Percentiles rank a stretch among this genome's conserved stretches.
phyloP scores from a whole-genome alignment of 129 eudicot genomes.

The Dittrichia graveolens region DNA sequence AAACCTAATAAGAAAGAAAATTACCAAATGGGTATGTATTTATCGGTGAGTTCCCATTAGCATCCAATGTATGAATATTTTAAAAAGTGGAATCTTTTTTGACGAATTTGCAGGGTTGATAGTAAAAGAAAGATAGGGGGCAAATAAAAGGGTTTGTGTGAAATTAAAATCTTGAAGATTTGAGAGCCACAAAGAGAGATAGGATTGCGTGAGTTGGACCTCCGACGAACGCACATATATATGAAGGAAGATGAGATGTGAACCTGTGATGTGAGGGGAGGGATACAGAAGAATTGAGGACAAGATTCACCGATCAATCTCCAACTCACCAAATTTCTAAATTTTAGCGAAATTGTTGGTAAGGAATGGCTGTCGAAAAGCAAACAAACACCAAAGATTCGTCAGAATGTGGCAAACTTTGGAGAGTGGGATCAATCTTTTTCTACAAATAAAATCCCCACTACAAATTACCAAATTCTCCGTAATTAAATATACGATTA shows the following conservation, averaged over 20 bases:
- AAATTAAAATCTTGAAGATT: constrained; percentile 27
- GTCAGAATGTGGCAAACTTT: constrained; percentile 20
- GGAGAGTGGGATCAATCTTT: constrained; percentile 13
- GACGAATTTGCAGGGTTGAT: constrained; percentile 9
- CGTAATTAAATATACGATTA: neutral
- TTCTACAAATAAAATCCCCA: neutral
- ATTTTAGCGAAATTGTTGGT: constrained; percentile 20
- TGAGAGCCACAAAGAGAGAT: constrained; percentile 46
- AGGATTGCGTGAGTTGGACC: constrained; percentile 27
- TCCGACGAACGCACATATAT: neutral
- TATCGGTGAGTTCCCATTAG: constrained; percentile 22
- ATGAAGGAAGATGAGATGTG: constrained; percentile 26
- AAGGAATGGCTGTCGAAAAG: constrained; percentile 24
- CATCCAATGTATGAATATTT: constrained; percentile 25
- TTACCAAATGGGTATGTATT: constrained; percentile 36
- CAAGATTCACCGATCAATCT: constrained; percentile 36
- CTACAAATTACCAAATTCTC: neutral
- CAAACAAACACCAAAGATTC: constrained; percentile 35
- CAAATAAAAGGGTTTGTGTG: constrained; percentile 24
- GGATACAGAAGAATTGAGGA: constrained; percentile 41
- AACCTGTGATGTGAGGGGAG: constrained; percentile 2
- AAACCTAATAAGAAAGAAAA: neutral
- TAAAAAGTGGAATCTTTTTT: constrained; percentile 6
- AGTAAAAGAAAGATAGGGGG: constrained; percentile 2
- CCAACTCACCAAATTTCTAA: constrained; percentile 20